phyloP scores from a whole-genome alignment of 345 rosid genomes.

The Fremontodendron californicum region DNA sequence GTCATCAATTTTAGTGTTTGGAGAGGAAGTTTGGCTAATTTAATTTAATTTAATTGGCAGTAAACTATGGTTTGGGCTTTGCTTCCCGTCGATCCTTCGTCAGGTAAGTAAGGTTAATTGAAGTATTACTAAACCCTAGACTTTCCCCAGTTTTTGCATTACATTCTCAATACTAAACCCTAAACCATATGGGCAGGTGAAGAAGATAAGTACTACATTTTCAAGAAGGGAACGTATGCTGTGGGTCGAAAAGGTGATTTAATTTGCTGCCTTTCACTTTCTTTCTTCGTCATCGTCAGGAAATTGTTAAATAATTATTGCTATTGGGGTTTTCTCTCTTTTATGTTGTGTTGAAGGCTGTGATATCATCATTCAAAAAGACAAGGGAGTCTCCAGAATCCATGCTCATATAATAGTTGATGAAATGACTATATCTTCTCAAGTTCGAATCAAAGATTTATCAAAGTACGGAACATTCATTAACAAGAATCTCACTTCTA shows the following conservation, averaged over 20 bases:
- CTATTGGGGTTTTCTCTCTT: neutral
- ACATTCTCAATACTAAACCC: neutral
- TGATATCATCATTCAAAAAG: slow-evolving; percentile 68
- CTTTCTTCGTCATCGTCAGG: neutral
- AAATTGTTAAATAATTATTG: neutral
- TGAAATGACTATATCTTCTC: slow-evolving; percentile 38
- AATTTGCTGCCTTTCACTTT: neutral
- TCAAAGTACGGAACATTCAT: slow-evolving; percentile 90
- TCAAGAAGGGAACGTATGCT: slow-evolving; percentile 52
- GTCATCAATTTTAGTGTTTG: neutral
- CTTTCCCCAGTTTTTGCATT: neutral
- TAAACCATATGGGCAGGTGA: slow-evolving; percentile 6
- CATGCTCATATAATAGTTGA: slow-evolving; percentile 78
- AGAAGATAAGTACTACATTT: slow-evolving; percentile 66
- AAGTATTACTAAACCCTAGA: neutral
- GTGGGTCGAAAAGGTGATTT: slow-evolving; percentile 76
- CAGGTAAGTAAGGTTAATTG: slow-evolving; percentile 36
- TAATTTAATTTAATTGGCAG: neutral
- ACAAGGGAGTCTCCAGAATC: slow-evolving; percentile 84
- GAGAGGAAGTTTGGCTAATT: neutral
- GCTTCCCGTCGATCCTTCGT: slow-evolving; percentile 63
- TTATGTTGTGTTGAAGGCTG: slow-evolving; percentile 57
- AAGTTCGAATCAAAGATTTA: slow-evolving; percentile 60
- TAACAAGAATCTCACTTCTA: slow-evolving; percentile 39
- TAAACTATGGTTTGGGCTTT: slow-evolving; percentile 74